Conservation (phyloP, 2,329 filamentous ascomycete genomes). For the Massarina eburnea region DNA sequence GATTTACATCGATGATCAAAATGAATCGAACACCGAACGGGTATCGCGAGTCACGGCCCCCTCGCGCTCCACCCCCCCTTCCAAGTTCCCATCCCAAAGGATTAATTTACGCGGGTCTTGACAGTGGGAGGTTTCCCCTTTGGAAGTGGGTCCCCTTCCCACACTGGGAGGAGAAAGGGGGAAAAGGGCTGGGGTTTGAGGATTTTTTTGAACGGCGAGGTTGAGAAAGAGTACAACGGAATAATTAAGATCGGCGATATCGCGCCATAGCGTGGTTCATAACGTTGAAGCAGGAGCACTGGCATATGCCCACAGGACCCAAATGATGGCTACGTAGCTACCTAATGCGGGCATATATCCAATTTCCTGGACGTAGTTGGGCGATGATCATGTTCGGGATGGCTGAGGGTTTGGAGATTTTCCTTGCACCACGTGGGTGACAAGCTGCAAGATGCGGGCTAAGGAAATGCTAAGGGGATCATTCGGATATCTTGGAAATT, state of each 20-base stretch:
- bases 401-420: conserved; percentile 5
- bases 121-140: no score
- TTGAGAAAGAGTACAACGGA: conserved; percentile 7
- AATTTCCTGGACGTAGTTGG: conserved; percentile 8
- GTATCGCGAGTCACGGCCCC: no score
- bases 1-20: no score
- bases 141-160: no score
- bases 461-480: no score
- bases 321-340: no score
- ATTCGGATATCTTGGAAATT: no score
- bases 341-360: conserved; percentile 11
- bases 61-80: no score
- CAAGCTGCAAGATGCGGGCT: no score
- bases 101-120: no score
- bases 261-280: conserved; percentile 10
- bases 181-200: conserved; percentile 5
- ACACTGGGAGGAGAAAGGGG: background rate
- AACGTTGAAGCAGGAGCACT: background rate
- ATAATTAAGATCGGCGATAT: conserved; percentile 16
- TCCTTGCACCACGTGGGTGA: conserved; percentile 13
- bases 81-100: no score
- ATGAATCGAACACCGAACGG: no score
- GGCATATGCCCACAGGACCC: conserved; percentile 6
- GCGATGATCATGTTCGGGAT: conserved; percentile 11
- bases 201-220: conserved; percentile 2